Conservation (phyloP, 2,329 filamentous ascomycete genomes). For the Calonectria fujianensis region DNA sequence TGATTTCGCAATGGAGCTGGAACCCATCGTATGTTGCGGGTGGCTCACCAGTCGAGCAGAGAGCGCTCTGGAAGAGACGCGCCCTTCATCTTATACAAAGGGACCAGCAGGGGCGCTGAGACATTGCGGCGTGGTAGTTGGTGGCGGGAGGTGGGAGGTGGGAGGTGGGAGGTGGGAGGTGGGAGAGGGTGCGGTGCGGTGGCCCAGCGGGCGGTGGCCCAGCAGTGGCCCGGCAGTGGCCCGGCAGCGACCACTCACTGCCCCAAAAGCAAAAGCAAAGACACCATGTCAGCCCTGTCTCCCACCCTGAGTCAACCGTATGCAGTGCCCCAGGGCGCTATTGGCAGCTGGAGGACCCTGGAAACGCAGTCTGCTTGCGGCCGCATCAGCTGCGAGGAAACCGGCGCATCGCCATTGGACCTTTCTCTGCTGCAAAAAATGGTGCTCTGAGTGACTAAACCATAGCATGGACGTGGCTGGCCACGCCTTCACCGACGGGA, state of each 20-base stretch:
- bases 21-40: slow-evolving; percentile 10
- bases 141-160: not conserved
- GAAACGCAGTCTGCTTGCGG: not conserved
- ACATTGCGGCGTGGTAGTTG: slow-evolving; percentile 16
- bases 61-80: not conserved
- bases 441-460: not conserved
- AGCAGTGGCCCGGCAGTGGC: no score
- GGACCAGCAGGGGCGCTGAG: slow-evolving; percentile 15
- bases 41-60: not conserved
- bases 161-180: no score
- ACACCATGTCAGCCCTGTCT: not conserved
- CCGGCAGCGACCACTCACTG: not conserved
- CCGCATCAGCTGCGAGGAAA: slow-evolving; percentile 6
- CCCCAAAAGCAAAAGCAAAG: slow-evolving; percentile 16
- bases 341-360: not conserved
- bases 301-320: not conserved
- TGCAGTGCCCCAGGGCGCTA: not conserved
- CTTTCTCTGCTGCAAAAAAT: not conserved
- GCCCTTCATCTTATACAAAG: slow-evolving; percentile 17
- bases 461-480: not conserved
- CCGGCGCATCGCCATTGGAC: not conserved
- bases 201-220: not conserved
- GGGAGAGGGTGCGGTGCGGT: not conserved
- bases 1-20: slow-evolving; percentile 7
- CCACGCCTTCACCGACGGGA: slow-evolving; percentile 4